A percentile compares a stretch with the other conserved stretches of the same genome.
Evolutionary conservation across 805 yeast genomes (phyloP).

Genomic region (Saccharomycopsis malanga): DNA sequence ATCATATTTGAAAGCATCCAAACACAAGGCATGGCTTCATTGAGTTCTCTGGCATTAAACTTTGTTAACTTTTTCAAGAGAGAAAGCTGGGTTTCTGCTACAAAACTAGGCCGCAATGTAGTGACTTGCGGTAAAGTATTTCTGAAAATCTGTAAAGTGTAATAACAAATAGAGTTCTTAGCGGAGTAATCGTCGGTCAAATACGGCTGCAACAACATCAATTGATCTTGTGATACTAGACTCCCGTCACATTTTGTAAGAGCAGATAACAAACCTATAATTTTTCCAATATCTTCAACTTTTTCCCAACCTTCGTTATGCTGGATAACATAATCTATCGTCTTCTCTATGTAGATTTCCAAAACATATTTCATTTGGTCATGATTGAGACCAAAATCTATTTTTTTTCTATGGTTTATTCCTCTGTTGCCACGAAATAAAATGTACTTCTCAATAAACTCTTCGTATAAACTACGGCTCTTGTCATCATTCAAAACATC

Average conservation of each 20-base stretch:
- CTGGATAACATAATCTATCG: constrained; percentile 34
- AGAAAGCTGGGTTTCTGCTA: constrained; percentile 42
- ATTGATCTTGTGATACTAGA: constrained; percentile 59
- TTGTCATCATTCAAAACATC: constrained; percentile 35
- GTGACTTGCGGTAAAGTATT: constrained; percentile 38
- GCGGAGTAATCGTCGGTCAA: constrained; percentile 42
- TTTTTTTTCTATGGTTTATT: constrained; percentile 6
- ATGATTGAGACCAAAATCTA: constrained; percentile 15
- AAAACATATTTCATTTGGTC: constrained; percentile 24
- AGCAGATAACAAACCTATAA: constrained; percentile 46
- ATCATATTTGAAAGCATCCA: constrained; percentile 48
- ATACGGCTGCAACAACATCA: constrained; percentile 58
- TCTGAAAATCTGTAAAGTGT: constrained; percentile 49
- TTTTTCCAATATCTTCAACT: constrained; percentile 31
- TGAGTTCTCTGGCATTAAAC: constrained; percentile 51
- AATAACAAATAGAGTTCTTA: constrained; percentile 37
- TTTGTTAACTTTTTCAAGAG: constrained; percentile 54
- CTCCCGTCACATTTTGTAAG: constrained; percentile 47
- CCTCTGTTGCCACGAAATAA: constrained; percentile 26
- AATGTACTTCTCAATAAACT: constrained; percentile 40
- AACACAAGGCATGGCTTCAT: constrained; percentile 67
- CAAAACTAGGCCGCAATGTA: constrained; percentile 44
- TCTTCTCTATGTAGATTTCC: constrained; percentile 29
- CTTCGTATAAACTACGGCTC: constrained; percentile 39
- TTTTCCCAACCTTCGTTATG: constrained; percentile 21